Conservation (phyloP, 2,329 filamentous ascomycete genomes). For the Fusarium odoratissimum region DNA sequence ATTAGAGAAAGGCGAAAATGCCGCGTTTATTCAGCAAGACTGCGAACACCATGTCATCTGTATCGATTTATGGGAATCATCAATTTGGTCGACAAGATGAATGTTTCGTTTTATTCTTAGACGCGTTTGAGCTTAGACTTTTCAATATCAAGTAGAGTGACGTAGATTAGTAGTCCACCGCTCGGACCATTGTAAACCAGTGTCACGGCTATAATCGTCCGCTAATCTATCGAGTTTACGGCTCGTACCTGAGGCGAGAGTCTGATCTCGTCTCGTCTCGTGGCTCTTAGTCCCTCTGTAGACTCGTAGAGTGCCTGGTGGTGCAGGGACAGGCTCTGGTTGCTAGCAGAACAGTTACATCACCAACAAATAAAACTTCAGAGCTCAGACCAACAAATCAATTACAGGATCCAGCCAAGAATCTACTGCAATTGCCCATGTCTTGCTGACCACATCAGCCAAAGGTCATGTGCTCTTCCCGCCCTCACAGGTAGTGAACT, state of each 20-base stretch:
- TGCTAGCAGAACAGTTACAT: background rate
- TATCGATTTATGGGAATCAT: background rate
- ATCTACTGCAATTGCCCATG: constrained; percentile 1
- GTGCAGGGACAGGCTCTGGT: background rate
- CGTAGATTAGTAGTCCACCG: background rate
- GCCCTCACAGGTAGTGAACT: background rate
- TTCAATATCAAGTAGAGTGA: background rate
- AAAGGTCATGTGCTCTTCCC: constrained; percentile 32
- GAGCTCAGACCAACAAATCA: constrained; percentile 20
- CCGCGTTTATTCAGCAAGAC: background rate
- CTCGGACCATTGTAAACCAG: constrained; percentile 10
- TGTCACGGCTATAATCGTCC: constrained; percentile 13
- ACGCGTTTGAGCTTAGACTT: background rate
- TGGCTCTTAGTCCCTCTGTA: background rate
- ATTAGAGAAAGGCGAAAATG: background rate
- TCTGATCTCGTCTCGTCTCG: background rate
- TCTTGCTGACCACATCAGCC: constrained; percentile 33
- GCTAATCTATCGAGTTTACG: constrained; percentile 11
- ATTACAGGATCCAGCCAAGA: background rate
- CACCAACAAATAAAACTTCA: constrained; percentile 1
- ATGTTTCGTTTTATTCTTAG: constrained; percentile 3
- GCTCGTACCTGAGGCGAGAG: constrained; percentile 21
- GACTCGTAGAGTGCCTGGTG: background rate
- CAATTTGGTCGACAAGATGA: background rate
- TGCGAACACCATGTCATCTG: background rate